Percentiles rank a stretch among this genome's conserved stretches.
These are phyloP conservation scores for Spiraea crenata DNA, from an alignment of 331 rosid species.

Conservation along the genomic window DNA sequence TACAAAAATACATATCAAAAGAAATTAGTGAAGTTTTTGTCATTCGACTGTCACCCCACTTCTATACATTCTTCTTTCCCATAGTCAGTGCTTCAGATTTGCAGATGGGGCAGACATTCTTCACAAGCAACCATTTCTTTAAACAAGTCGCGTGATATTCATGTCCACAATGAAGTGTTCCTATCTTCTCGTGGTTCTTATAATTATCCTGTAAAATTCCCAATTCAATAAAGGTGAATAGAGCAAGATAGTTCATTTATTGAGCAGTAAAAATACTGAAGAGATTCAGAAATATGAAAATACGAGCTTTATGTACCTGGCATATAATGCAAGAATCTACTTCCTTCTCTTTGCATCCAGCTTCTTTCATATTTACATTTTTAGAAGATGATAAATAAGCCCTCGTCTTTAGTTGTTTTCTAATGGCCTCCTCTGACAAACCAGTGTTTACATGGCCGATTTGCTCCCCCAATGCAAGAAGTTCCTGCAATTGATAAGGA, in stretches of 20 bases:
- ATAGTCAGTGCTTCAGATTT: constrained; percentile 74
- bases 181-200: constrained; percentile 56
- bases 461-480: constrained; percentile 86
- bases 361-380: constrained; percentile 48
- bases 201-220: constrained; percentile 61
- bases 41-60: background rate
- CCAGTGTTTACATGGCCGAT: constrained; percentile 87
- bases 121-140: constrained; percentile 76
- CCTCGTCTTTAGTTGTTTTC: constrained; percentile 44
- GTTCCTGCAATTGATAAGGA: constrained; percentile 53
- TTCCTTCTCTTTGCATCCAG: constrained; percentile 50
- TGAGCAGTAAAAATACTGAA: background rate
- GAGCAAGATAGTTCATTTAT: background rate
- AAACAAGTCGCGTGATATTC: constrained; percentile 78
- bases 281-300: background rate
- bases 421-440: constrained; percentile 67
- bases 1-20: constrained; percentile 57
- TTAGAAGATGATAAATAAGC: constrained; percentile 29
- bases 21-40: constrained; percentile 19
- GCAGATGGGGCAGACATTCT: constrained; percentile 90
- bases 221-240: background rate
- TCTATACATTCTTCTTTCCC: constrained; percentile 37
- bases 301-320: constrained; percentile 53
- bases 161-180: constrained; percentile 70
- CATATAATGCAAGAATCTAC: constrained; percentile 73